Evolutionary conservation across 169 alveolate genomes (phyloP).

Genomic region (Besnoitia besnoiti): DNA sequence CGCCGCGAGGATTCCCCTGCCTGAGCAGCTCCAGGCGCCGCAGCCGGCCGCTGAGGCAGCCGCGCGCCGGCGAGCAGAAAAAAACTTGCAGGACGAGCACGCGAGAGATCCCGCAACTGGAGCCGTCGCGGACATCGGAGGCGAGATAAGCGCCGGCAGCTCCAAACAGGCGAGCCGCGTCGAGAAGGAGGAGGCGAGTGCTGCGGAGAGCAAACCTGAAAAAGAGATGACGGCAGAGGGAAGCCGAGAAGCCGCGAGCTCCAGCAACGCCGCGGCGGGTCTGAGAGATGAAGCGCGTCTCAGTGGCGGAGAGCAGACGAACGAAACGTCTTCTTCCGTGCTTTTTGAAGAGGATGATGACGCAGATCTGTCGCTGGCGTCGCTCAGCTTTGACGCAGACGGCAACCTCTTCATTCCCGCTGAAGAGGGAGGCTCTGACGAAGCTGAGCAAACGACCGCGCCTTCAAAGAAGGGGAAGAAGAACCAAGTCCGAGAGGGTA

Average conservation of each 20-base stretch:
- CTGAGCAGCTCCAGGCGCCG: not conserved
- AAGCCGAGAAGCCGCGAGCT: too few relatives aligned
- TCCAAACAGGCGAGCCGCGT: too few relatives aligned
- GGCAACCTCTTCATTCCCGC: not conserved
- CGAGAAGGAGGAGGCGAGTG: too few relatives aligned
- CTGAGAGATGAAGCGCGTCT: too few relatives aligned
- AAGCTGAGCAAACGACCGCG: not conserved
- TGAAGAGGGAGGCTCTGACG: not conserved
- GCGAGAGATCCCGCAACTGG: not conserved
- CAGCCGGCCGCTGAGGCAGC: not conserved
- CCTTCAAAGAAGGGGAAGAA: too few relatives aligned
- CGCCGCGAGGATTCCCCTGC: conserved; percentile 1
- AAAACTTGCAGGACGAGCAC: not conserved
- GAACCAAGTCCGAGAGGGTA: too few relatives aligned
- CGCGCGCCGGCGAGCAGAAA: not conserved
- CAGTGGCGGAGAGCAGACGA: too few relatives aligned
- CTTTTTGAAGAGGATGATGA: not conserved
- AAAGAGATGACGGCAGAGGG: too few relatives aligned
- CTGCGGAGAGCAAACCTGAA: too few relatives aligned
- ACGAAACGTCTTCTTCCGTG: too few relatives aligned
- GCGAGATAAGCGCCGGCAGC: not conserved
- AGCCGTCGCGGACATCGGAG: not conserved
- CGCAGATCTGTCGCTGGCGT: not conserved
- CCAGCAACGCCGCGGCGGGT: too few relatives aligned
- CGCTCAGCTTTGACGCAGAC: not conserved